Evolutionary conservation across 306 rosid genomes (phyloP), one percentile per base, ranked within the genome.

Genomic region (Chamaecrista fasciculata): DNA sequence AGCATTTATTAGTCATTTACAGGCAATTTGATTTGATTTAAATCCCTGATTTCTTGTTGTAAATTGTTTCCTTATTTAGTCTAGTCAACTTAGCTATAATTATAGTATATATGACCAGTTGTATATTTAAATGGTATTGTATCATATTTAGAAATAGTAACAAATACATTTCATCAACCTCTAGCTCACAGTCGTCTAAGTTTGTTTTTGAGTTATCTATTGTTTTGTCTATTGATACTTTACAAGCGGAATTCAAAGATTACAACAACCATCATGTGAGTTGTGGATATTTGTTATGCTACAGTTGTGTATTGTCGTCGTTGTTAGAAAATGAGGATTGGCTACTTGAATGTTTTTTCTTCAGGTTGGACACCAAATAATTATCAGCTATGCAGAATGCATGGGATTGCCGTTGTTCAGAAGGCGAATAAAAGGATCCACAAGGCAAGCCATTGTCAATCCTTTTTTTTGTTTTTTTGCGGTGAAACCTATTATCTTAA

Each of bases 351-450:
- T n/a, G n/a, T 79, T 71, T 63, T 76, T 82, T 79, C 44, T 25
- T 42, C 81, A 93, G 98, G 98, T 93, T 79, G 98, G 98, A 71
- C 98, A 93, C 82, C 98, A 93, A 80, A 93, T 93, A 71, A 74
- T 93, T 62, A 79, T 85, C 72, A 66, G 84, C 67, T 93, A 88
- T 65, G 96, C 97, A 26, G 91, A 93, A 81, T 93, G 98, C 89
- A 93, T 90, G 98, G 94, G 98, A 69, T 65, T 93, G 68, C 98
- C 98, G 49, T 78, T 93, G 85, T 93, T 90, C 74, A 85, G 98
- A 82, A 89, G 87, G 86, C 74, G 90, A 77, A 90, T 93, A 73
- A 91, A 79, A 79, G 98, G 98, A 82, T 90, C 97, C 73, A 61
- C 98, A 73, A 90, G 96, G 98, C 87, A 93, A 88, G 96, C 48